Evolutionary conservation across 2,329 filamentous ascomycete genomes (phyloP).

Genomic region (Achaetomium macrosporum): DNA sequence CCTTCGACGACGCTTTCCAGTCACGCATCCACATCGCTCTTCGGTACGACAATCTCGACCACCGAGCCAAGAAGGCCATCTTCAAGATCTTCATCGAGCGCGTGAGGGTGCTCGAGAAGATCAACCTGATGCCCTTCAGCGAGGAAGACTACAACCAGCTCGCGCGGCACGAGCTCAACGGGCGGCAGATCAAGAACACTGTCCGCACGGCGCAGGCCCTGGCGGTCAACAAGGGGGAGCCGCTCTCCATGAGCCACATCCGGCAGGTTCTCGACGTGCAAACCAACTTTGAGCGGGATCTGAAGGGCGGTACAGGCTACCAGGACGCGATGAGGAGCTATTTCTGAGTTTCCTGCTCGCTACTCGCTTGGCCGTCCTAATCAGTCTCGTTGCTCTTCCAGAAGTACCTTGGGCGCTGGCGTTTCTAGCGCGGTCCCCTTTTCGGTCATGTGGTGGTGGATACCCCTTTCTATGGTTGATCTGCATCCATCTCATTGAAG

Average conservation of each 20-base stretch:
- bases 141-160: conserved; percentile 63
- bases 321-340: conserved; percentile 82
- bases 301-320: conserved; percentile 75
- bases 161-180: conserved; percentile 58
- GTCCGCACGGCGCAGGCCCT: conserved; percentile 78
- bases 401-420: neutral
- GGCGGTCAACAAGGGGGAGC: conserved; percentile 66
- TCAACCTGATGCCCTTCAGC: conserved; percentile 54
- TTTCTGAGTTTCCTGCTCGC: conserved; percentile 35
- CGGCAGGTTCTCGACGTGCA: conserved; percentile 77
- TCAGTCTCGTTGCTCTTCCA: neutral
- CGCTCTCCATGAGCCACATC: conserved; percentile 73
- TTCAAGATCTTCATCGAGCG: conserved; percentile 80
- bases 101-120: conserved; percentile 59
- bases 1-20: conserved; percentile 87
- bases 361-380: neutral
- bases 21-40: conserved; percentile 81
- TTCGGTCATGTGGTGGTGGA: neutral
- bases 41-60: conserved; percentile 68
- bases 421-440: neutral
- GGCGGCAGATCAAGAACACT: conserved; percentile 78
- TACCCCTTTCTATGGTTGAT: neutral
- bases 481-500: neutral
- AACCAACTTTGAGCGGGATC: conserved; percentile 74
- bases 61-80: conserved; percentile 68